Evolutionary conservation across 257 asterid species (phyloP).

Genomic region (Solanum chilense): DNA sequence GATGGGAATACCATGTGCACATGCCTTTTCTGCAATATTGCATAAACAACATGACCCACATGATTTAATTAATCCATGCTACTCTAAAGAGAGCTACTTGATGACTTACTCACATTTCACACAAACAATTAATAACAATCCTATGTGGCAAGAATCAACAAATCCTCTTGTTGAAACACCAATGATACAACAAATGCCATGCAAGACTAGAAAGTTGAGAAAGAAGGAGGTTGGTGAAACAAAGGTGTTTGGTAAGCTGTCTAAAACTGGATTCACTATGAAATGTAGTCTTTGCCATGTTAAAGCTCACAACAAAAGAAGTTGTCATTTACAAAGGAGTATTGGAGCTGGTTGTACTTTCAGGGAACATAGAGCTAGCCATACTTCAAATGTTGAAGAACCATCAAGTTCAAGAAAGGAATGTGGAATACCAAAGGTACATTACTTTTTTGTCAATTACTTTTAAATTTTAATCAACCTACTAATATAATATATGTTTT

Average conservation of each 20-base stretch:
- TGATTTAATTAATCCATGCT: not conserved
- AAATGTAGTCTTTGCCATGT: not conserved
- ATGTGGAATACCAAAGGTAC: not conserved
- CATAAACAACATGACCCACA: not conserved
- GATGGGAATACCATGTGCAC: not conserved
- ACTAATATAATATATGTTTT: not conserved
- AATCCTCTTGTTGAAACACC: not conserved
- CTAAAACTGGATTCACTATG: not conserved
- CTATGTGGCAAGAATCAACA: not conserved
- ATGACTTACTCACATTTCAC: not conserved
- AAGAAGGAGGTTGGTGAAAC: not conserved
- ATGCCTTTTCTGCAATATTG: not conserved
- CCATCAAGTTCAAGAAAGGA: not conserved
- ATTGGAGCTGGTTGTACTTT: not conserved
- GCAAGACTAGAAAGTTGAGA: not conserved
- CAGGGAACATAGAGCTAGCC: not conserved
- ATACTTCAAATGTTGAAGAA: not conserved
- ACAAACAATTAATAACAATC: not conserved
- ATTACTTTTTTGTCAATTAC: not conserved
- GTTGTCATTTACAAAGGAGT: not conserved
- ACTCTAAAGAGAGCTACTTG: not conserved
- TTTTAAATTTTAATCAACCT: not conserved
- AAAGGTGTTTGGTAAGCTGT: not conserved
- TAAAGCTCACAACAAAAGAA: not conserved
- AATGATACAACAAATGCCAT: not conserved